Percentiles rank a stretch among this genome's conserved stretches.
These are phyloP conservation scores for Hemileia vastatrix DNA, from an alignment of 1,284 basidiomycete genomes.

Conservation along the genomic window DNA sequence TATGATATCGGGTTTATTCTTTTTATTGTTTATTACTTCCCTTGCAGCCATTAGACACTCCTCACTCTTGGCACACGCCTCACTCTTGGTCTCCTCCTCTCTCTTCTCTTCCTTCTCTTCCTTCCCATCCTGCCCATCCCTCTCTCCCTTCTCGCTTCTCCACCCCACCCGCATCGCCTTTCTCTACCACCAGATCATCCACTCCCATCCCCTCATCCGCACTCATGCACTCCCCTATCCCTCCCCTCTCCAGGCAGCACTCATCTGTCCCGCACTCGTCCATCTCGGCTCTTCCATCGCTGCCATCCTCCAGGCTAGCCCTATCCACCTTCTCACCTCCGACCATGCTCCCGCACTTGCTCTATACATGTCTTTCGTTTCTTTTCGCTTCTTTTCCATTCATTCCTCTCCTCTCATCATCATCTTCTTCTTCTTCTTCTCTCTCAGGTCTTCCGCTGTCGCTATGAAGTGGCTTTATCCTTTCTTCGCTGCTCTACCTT, in stretches of 20 bases:
- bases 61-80: no score
- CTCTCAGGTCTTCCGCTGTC: conserved; percentile 1
- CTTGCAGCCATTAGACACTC: no score
- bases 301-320: conserved; percentile 15
- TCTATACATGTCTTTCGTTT: conserved; percentile 9
- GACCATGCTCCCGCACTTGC: conserved; percentile 8
- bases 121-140: not conserved
- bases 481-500: not conserved
- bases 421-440: no score
- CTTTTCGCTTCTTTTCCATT: not conserved
- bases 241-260: conserved; percentile 9
- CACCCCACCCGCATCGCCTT: conserved; percentile 14
- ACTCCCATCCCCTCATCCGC: conserved; percentile 7
- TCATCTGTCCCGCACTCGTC: conserved; percentile 16
- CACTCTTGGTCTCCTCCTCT: no score
- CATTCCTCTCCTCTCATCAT: not conserved
- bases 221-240: not conserved
- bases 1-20: no score
- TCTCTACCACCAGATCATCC: conserved; percentile 9
- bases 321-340: not conserved
- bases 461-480: conserved; percentile 21
- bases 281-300: conserved; percentile 18
- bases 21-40: no score
- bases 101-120: no score
- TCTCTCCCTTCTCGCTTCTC: conserved; percentile 8